Base-by-base conservation (phyloP, 2,329 filamentous ascomycete species). In the Albophoma yamanashiensis region DNA sequence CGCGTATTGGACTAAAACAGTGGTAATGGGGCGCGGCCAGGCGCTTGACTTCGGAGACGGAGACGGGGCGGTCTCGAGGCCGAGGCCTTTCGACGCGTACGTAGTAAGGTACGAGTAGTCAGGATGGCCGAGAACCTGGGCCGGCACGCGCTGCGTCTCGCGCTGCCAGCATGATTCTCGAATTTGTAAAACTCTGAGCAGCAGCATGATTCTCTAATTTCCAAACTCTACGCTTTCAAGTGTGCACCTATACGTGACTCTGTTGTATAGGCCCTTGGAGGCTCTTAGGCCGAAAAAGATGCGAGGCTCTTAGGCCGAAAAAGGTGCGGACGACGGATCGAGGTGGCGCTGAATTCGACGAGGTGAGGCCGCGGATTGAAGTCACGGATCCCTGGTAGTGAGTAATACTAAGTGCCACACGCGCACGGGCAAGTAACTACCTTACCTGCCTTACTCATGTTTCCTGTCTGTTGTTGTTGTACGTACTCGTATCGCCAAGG, bases 1-100 rank as follows among this genome's bases (percentile, higher is more conserved):
- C 84, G 86, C 62, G 92, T 97, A 61, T 73, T 85, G 72, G 78
- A 77, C 63, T 84, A 75, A 71, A 42, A 9, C 8, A 36, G 5
- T 38, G 31, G 20, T 36, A 31, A 55, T 15, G n/a, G 50, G 20
- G 31, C 34, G 50, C 50, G n/a, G n/a, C n/a, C n/a, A n/a, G n/a
- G n/a, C n/a, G n/a, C 22, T 38, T n/a, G n/a, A 22, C 12, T 17
- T n/a, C 42, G 27, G 55, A n/a, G 57, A 58, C 31, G 42, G 36
- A 43, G 39, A n/a, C 31, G 56, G 40, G 52, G 9, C 15, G 56
- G 14, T 15, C 31, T 22, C 50, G 50, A 22, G 20, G 20, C 20
- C 50, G 50, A 22, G 20, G 20, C 20, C 31, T 38, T 38, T 55
- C 27, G 50, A 27, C n/a, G n/a, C n/a, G n/a, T n/a, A n/a, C n/a